Base-by-base conservation (phyloP, 1,139 yeast genomes). In the Hyphopichia burtonii region DNA sequence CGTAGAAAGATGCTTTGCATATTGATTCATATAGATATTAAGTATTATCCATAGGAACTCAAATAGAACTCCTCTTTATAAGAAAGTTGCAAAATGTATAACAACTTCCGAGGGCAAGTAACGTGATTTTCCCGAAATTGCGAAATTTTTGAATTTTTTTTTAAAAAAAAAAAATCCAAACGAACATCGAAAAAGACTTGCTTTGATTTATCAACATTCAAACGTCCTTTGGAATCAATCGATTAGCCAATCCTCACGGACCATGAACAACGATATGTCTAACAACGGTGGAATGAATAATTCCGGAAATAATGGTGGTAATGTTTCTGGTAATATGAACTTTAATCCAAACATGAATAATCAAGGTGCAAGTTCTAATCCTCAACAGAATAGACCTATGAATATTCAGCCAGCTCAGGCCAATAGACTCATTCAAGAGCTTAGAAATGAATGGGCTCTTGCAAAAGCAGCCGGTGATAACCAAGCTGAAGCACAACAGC, bases 401-500 rank as follows among this genome's bases (percentile, higher is more conserved):
- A 61, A 62, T 36, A 67, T 76, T 37, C 80, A 76, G 49, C 83
- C 80, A 14, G 68, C 66, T 32, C 87, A 82, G 51, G 79, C 83
- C 38, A 80, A 82, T 36, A 83, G 80, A 56, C 68, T 88, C 46
- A 76, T 85, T 15, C 74, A 66, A 49, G 74, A 70, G 25, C 80
- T 84, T 52, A 82, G 78, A 47, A 71, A 75, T 37, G 90, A 83
- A 53, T 74, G 82, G 41, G 79, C 78, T 31, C 76, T 78, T 48
- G 94, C 90, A 1, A 78, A 78, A 51, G 71, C 73, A 4, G 67
- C 75, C 4, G 68, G 68, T 6, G 58, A 58, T 39, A 83, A 81
- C 39, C 77, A 86, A 7, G 83, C 79, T 0, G 82, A 78, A 50
- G 93, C 91, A n/a, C 80, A 79, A 56, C 82, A 77, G 51, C 88